phyloP scores from a whole-genome alignment of 805 yeast species.

The Ogataea sp. region DNA sequence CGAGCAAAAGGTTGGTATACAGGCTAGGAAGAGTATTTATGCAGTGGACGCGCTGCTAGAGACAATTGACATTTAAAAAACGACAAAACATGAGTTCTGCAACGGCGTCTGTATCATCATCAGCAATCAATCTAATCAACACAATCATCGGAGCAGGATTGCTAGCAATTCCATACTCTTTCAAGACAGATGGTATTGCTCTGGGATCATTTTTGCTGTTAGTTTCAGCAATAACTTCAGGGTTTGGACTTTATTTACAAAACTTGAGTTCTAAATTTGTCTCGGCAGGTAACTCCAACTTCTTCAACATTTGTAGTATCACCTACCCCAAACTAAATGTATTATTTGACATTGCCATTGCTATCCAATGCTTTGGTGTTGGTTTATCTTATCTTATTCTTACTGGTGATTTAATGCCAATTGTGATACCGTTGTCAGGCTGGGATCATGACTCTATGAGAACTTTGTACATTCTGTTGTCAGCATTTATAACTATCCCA shows the following conservation, averaged over 20 bases:
- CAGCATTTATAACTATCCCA: constrained; percentile 51
- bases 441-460: constrained; percentile 24
- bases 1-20: no score
- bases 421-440: constrained; percentile 30
- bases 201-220: constrained; percentile 49
- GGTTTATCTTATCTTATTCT: constrained; percentile 64
- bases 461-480: constrained; percentile 46
- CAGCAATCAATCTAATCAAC: constrained; percentile 60
- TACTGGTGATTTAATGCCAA: constrained; percentile 71
- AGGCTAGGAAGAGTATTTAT: no score
- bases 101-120: constrained; percentile 45
- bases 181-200: constrained; percentile 56
- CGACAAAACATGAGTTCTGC: background rate
- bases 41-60: no score
- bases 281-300: constrained; percentile 56
- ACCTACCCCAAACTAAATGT: constrained; percentile 66
- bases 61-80: no score
- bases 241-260: constrained; percentile 59
- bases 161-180: constrained; percentile 68
- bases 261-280: constrained; percentile 49
- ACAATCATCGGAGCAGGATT: constrained; percentile 80
- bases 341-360: constrained; percentile 67
- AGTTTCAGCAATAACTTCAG: constrained; percentile 58
- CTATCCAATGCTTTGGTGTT: constrained; percentile 75
- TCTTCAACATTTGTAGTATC: constrained; percentile 60